Evolutionary conservation across 129 eudicot species (phyloP), one percentile per base, ranked within the genome.

Genomic region (Flaveria bidentis): DNA sequence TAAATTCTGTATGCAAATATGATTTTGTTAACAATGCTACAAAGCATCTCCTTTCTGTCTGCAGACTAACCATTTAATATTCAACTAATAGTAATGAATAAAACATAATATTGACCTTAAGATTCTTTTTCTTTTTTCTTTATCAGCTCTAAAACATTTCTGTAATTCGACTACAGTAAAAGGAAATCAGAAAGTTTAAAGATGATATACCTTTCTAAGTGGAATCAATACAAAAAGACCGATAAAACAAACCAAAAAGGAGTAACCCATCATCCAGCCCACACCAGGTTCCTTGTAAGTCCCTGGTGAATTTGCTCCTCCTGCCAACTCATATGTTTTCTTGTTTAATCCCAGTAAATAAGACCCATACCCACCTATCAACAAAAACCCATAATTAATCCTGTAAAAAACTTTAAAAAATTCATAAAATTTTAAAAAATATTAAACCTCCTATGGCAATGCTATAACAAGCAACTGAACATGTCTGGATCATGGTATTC

Each of bases 221-320:
- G 97, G 97, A 75, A 91, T 88, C 79, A 91, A 79, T 44, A 87
- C 97, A 30, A 88, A 91, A 73, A 91, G 94, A 30, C 97, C 97
- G 45, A 88, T 87, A 76, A 91, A 91, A 76, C 90, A 91, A 49
- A 85, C 91, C 80, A 91, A 64, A 77, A 91, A 88, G 2, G 88
- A 87, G 69, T 77, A 91, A 25, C 78, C 86, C 61, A 85, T 86
- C 94, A 91, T 91, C 97, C 97, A 91, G 41, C 88, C 97, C 60
- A 91, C 71, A 61, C 78, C 88, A 63, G 89, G 94, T 71, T 91
- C 88, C 66, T 86, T 91, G 56, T 85, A 83, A 63, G 86, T 88
- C 53, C 86, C 86, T 0, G 94, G 86, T 41, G 84, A 64, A 78
- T 73, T 74, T 2, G 74, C 84, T 16, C 77, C 86, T 6, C 97